Conservation (phyloP, 441 rosid species). For the Pelargonium citronellum region DNA sequence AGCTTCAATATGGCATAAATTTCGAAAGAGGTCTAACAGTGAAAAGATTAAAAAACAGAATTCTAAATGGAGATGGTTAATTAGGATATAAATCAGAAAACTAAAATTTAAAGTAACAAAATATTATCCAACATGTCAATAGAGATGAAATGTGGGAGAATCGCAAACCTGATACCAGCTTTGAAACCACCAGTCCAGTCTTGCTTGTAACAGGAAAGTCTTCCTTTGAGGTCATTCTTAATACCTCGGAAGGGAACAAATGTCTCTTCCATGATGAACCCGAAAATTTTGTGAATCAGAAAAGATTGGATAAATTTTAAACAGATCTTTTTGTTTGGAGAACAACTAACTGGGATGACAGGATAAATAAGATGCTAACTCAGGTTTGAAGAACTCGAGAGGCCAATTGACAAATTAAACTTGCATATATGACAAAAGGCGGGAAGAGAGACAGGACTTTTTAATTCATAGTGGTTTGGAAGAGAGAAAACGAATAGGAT, state of each 20-base stretch:
- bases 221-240: slow-evolving; percentile 63
- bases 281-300: slow-evolving; percentile 17
- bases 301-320: not conserved
- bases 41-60: not conserved
- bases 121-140: not conserved
- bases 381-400: slow-evolving; percentile 42
- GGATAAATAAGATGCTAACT: slow-evolving; percentile 23
- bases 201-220: slow-evolving; percentile 70
- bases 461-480: slow-evolving; percentile 12
- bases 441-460: slow-evolving; percentile 32
- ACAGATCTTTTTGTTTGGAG: not conserved
- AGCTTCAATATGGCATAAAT: slow-evolving; percentile 13
- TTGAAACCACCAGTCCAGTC: slow-evolving; percentile 68
- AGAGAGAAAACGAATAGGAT: slow-evolving; percentile 19
- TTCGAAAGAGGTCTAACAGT: slow-evolving; percentile 1
- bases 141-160: slow-evolving; percentile 14
- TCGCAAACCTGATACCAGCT: slow-evolving; percentile 61
- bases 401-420: slow-evolving; percentile 39
- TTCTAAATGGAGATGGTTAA: slow-evolving; percentile 12
- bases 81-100: slow-evolving; percentile 6
- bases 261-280: slow-evolving; percentile 61
- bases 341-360: slow-evolving; percentile 16
- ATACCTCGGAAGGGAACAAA: slow-evolving; percentile 78
- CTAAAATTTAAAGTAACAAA: not conserved
- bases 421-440: slow-evolving; percentile 30